Evolutionary conservation across 1,284 basidiomycete genomes (phyloP).

Genomic region (Irpex sp.): DNA sequence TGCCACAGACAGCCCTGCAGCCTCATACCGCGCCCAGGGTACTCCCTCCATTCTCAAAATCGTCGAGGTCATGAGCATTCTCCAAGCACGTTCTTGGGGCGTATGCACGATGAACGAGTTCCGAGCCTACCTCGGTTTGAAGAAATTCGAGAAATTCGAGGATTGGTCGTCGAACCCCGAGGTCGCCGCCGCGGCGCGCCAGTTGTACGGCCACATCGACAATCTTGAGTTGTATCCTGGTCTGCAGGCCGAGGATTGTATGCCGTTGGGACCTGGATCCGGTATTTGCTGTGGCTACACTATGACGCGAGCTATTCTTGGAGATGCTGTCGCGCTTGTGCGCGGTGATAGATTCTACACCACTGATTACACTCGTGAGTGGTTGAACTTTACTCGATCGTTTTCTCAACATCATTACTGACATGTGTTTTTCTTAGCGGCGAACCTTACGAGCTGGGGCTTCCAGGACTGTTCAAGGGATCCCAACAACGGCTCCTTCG

Average conservation of each 20-base stretch:
- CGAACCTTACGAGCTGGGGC: slow-evolving; percentile 75
- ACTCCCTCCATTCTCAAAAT: slow-evolving; percentile 66
- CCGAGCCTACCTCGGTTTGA: slow-evolving; percentile 50
- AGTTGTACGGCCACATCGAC: slow-evolving; percentile 72
- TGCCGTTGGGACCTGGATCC: slow-evolving; percentile 61
- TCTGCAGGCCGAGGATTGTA: slow-evolving; percentile 65
- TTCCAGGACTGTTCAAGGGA: slow-evolving; percentile 68
- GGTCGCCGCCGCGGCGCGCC: slow-evolving; percentile 64
- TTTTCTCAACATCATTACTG: background rate
- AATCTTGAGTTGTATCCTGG: slow-evolving; percentile 75
- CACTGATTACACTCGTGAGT: slow-evolving; percentile 35
- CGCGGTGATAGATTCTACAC: slow-evolving; percentile 22
- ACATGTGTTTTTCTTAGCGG: slow-evolving; percentile 37
- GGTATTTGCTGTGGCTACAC: slow-evolving; percentile 87
- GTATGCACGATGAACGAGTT: slow-evolving; percentile 73
- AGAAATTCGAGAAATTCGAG: slow-evolving; percentile 55
- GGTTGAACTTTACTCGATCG: slow-evolving; percentile 9
- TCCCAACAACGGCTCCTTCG: slow-evolving; percentile 63
- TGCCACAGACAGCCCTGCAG: slow-evolving; percentile 63
- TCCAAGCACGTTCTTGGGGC: slow-evolving; percentile 66
- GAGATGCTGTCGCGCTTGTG: slow-evolving; percentile 77
- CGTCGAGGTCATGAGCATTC: slow-evolving; percentile 72
- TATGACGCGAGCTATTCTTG: slow-evolving; percentile 79
- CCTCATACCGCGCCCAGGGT: slow-evolving; percentile 74
- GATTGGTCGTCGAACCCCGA: slow-evolving; percentile 77